Base-by-base conservation (phyloP, 1,284 basidiomycete genomes). In the Chalciporus piperatoides region DNA sequence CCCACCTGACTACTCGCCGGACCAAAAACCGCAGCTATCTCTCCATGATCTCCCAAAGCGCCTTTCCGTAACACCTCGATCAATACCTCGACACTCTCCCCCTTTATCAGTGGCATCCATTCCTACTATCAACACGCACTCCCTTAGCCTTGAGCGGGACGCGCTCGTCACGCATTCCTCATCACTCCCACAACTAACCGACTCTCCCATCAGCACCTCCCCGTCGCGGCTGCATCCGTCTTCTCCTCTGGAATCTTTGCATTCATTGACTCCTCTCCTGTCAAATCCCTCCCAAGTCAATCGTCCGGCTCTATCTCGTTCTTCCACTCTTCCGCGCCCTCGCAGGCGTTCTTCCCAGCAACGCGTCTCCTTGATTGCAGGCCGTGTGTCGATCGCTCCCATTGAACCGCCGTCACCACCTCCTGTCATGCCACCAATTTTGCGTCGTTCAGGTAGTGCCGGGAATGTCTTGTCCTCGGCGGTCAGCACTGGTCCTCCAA, bases 341-440 rank as follows among this genome's bases (percentile, higher is more conserved):
- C 78, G 88, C 25, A 74, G 85, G 40, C 75, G 88, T 50, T 89
- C 86, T 27, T 90, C 87, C 6, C 87, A 90, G 57, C 86, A 89
- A 54, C 79, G 88, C 44, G 84, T 90, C 35, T 90, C 88, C 17
- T 73, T 90, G 37, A 82, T 90, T 48, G 88, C 88, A 9, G 88
- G 88, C 9, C 82, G 86, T 55, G 79, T 90, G 12, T 83, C 78
- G 11, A 87, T 88, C 48, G 79, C 84, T 3, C 82, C 82, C 32
- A 76, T 84, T 56, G 85, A 86, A 50, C 80, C 82, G 12, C 79
- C 84, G 24, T 79, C 80, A 14, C 76, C 82, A 2, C 72, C 81
- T 5, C 76, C 79, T 12, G 64, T 74, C 30, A 69, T 80, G 49
- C 78, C 81, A n/a, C 80, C 76, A 49, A 81, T 76, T 56, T 72